Evolutionary conservation across 805 yeast genomes (phyloP).

Genomic region (Kodamaea sagamina): DNA sequence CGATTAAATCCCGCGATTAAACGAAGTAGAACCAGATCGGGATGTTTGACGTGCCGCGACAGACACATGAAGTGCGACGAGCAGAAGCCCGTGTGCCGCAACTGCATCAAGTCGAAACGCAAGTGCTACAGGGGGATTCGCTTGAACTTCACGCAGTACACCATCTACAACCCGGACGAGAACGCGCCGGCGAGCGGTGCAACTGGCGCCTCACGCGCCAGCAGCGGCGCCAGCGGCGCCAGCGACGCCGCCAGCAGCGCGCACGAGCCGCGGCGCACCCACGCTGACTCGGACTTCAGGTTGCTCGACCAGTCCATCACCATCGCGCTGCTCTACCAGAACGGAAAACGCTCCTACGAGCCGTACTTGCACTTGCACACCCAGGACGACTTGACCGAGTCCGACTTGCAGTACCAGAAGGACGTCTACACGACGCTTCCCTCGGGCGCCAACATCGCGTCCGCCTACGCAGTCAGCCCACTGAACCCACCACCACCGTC

Average conservation of each 20-base stretch:
- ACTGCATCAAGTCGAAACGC: slow-evolving; percentile 52
- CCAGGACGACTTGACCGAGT: slow-evolving; percentile 32
- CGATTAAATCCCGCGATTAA: slow-evolving; percentile 27
- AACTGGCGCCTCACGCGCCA: not conserved
- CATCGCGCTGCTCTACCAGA: slow-evolving; percentile 39
- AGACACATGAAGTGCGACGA: slow-evolving; percentile 72
- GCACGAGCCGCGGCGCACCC: no score
- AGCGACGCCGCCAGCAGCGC: not conserved
- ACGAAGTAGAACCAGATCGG: slow-evolving; percentile 46
- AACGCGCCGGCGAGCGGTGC: not conserved
- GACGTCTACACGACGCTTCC: slow-evolving; percentile 21
- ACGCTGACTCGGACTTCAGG: slow-evolving; percentile 14
- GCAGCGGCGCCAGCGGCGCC: not conserved
- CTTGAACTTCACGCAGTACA: slow-evolving; percentile 47
- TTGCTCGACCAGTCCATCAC: slow-evolving; percentile 48
- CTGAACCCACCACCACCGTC: not conserved
- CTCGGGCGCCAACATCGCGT: not conserved
- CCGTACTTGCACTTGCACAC: slow-evolving; percentile 36
- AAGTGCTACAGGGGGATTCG: slow-evolving; percentile 50
- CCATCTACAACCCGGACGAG: slow-evolving; percentile 36
- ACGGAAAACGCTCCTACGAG: slow-evolving; percentile 34
- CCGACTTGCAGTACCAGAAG: slow-evolving; percentile 32
- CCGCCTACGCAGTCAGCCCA: slow-evolving; percentile 1
- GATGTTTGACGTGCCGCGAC: slow-evolving; percentile 63
- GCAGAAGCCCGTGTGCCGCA: slow-evolving; percentile 59